phyloP scores from a whole-genome alignment of 805 yeast genomes.

The Yamadazyma sp. region DNA sequence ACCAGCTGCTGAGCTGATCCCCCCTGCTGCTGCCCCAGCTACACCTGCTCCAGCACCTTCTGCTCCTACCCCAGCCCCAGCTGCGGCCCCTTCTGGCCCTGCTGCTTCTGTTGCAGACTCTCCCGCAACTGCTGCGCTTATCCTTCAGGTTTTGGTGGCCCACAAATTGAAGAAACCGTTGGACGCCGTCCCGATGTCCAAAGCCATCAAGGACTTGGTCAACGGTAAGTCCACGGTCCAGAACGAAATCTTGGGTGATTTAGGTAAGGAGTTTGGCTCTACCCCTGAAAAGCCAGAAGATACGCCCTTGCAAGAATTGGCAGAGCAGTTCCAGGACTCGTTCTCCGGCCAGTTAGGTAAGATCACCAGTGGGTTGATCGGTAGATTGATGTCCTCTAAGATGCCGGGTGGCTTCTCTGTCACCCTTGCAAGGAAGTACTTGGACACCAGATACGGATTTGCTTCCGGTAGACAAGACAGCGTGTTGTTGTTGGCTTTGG shows the following conservation, averaged over 20 bases:
- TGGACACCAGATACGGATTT: conserved; percentile 90
- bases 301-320: conserved; percentile 92
- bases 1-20: conserved; percentile 43
- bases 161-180: conserved; percentile 91
- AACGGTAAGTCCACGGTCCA: conserved; percentile 99
- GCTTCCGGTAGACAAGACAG: conserved; percentile 94
- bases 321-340: conserved; percentile 90
- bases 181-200: conserved; percentile 81
- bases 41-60: conserved; percentile 60
- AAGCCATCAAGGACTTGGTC: conserved; percentile 94
- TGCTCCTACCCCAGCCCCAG: conserved; percentile 54
- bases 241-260: conserved; percentile 97
- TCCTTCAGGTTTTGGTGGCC: conserved; percentile 88
- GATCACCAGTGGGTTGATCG: conserved; percentile 83
- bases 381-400: conserved; percentile 91
- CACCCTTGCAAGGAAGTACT: conserved; percentile 86
- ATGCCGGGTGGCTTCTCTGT: conserved; percentile 99
- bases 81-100: conserved; percentile 75
- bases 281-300: conserved; percentile 99
- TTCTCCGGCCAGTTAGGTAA: conserved; percentile 90
- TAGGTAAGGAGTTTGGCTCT: conserved; percentile 96
- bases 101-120: conserved; percentile 84
- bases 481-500: conserved; percentile 76
- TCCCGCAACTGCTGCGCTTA: conserved; percentile 80
- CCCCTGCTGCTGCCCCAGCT: conserved; percentile 55